A percentile compares a stretch with the other conserved stretches of the same genome.
These are phyloP conservation scores for Pseudogymnoascus sp. DNA, from an alignment of 2,329 filamentous ascomycete genomes.

Conservation along the genomic window DNA sequence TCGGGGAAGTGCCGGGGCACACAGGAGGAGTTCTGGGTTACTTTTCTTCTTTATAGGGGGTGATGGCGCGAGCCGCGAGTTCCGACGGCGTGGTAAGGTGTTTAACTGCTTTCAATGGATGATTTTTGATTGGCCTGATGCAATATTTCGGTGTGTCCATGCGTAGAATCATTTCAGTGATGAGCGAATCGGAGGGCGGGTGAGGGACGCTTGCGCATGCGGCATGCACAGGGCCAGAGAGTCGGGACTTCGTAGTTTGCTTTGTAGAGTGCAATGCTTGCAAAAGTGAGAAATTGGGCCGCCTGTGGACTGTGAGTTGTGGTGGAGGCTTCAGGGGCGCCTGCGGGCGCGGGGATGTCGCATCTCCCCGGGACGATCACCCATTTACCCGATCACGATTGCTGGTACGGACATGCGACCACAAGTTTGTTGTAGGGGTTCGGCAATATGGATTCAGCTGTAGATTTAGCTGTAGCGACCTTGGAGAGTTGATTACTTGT, in stretches of 20 bases:
- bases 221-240: background rate
- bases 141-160: background rate
- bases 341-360: background rate
- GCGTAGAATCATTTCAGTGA: background rate
- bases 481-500: background rate
- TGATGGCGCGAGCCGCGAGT: conserved; percentile 1
- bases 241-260: background rate
- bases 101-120: conserved; percentile 1
- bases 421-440: background rate
- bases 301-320: background rate
- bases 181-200: background rate
- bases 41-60: background rate
- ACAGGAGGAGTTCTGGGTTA: background rate
- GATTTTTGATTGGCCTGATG: background rate
- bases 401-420: background rate
- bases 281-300: background rate
- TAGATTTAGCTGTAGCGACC: background rate
- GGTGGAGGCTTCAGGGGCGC: background rate
- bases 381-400: conserved; percentile 6
- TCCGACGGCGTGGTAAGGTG: conserved; percentile 2
- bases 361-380: background rate
- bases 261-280: background rate
- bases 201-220: background rate
- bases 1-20: background rate
- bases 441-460: background rate